phyloP scores from a whole-genome alignment of 345 rosid genomes.

The Rubroshorea leprosula region DNA sequence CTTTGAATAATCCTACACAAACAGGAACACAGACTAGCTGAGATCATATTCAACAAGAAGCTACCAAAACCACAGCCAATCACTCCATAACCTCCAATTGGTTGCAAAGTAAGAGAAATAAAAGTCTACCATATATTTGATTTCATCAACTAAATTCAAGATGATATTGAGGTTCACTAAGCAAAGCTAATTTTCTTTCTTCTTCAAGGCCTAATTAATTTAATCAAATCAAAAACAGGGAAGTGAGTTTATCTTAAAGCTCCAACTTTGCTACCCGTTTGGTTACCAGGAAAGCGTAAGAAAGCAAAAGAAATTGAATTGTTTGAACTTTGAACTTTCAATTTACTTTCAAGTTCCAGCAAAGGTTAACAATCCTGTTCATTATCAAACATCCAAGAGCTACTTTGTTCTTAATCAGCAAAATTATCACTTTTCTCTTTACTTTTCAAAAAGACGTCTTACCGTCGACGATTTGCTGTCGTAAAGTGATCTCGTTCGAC shows the following conservation, averaged over 20 bases:
- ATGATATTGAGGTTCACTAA: too few species aligned
- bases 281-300: neutral
- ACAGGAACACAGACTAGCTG: neutral
- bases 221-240: neutral
- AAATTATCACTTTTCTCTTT: too few species aligned
- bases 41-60: neutral
- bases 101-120: neutral
- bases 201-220: neutral
- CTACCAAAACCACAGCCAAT: neutral
- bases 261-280: neutral
- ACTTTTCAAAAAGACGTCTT: neutral
- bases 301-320: neutral
- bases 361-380: too few species aligned
- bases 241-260: too few species aligned
- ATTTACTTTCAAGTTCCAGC: too few species aligned
- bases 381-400: neutral
- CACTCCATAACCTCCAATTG: neutral
- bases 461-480: slow-evolving; percentile 34
- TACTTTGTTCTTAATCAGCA: too few species aligned
- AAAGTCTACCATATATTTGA: too few species aligned
- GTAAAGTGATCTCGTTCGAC: neutral
- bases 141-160: too few species aligned
- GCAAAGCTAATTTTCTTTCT: too few species aligned
- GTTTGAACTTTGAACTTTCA: too few species aligned
- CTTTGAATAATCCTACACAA: slow-evolving; percentile 30